Percentiles rank a stretch among this genome's conserved stretches.
Conservation (phyloP, 2,329 filamentous ascomycete species). For the Diaporthe nobilis region DNA sequence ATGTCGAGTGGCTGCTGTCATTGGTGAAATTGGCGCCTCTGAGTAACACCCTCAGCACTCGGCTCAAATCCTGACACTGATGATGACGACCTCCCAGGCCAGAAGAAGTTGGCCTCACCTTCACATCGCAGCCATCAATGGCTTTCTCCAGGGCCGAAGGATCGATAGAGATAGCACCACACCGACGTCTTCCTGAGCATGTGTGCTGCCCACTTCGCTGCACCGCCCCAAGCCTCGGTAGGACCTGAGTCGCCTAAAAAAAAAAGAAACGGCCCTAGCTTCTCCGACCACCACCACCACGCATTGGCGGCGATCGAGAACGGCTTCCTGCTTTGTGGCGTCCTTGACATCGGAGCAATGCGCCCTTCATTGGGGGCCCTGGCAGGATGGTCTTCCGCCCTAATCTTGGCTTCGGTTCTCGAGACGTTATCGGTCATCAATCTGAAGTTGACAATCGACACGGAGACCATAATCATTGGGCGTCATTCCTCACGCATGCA, state of each 20-base stretch:
- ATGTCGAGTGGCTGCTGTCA: conserved; percentile 1
- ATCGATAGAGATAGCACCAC: conserved; percentile 25
- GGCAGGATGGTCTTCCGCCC: background rate
- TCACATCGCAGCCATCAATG: background rate
- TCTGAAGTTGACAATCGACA: background rate
- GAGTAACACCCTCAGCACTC: conserved; percentile 24
- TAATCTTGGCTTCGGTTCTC: conserved; percentile 23
- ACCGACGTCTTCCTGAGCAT: background rate
- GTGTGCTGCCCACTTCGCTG: conserved; percentile 11
- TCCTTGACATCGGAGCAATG: conserved; percentile 43
- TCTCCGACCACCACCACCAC: conserved; percentile 23
- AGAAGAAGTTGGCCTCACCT: conserved; percentile 7
- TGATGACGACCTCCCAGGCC: conserved; percentile 8
- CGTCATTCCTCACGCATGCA: background rate
- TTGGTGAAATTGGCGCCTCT: conserved; percentile 23
- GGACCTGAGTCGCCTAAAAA: conserved; percentile 27
- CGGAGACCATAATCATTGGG: background rate
- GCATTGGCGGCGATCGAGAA: conserved; percentile 8
- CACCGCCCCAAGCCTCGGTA: conserved; percentile 31
- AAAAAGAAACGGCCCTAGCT: conserved; percentile 18
- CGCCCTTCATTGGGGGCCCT: conserved; percentile 6
- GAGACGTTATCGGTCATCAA: conserved; percentile 15
- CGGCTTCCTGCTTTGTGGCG: conserved; percentile 44
- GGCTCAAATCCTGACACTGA: conserved; percentile 14
- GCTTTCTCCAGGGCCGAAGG: conserved; percentile 10